phyloP scores from a whole-genome alignment of 768 basidiomycete genomes.

The Pleurotus giganteus region DNA sequence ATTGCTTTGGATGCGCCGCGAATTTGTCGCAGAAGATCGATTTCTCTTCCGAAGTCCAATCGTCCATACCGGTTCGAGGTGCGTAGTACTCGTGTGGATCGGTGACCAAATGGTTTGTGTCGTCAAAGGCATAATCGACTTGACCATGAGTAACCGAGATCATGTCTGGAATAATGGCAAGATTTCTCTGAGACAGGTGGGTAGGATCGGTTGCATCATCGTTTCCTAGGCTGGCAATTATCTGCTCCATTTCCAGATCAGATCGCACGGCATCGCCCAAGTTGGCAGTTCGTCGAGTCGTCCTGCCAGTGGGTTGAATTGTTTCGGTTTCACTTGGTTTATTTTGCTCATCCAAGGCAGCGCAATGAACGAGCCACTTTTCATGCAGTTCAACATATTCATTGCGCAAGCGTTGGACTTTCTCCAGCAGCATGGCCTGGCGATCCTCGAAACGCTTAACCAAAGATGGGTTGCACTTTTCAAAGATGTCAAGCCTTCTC shows the following conservation, averaged over 20 bases:
- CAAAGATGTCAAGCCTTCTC: constrained; percentile 34
- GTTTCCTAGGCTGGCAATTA: constrained; percentile 89
- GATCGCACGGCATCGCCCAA: constrained; percentile 90
- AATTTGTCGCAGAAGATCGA: constrained; percentile 77
- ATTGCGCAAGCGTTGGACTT: constrained; percentile 52
- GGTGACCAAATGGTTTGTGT: constrained; percentile 78
- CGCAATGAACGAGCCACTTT: constrained; percentile 73
- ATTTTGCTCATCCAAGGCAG: constrained; percentile 59
- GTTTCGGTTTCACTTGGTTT: constrained; percentile 38
- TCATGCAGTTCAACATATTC: constrained; percentile 71
- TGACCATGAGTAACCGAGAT: constrained; percentile 62
- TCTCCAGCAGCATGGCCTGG: constrained; percentile 47
- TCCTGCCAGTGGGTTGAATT: constrained; percentile 45
- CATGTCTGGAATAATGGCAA: constrained; percentile 92
- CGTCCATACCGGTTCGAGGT: constrained; percentile 66
- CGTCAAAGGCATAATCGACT: constrained; percentile 69
- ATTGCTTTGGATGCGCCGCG: constrained; percentile 88
- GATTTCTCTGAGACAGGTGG: constrained; percentile 80
- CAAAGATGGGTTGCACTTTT: constrained; percentile 45
- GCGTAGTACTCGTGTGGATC: constrained; percentile 80
- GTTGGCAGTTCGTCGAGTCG: constrained; percentile 69
- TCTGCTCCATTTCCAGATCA: constrained; percentile 96
- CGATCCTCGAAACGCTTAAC: constrained; percentile 53
- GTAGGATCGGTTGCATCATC: constrained; percentile 93
- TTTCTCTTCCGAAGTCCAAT: constrained; percentile 89